These are phyloP conservation scores for Pseudevernia furfuracea DNA, from an alignment of 495 filamentous ascomycete genomes.

Conservation along the genomic window DNA sequence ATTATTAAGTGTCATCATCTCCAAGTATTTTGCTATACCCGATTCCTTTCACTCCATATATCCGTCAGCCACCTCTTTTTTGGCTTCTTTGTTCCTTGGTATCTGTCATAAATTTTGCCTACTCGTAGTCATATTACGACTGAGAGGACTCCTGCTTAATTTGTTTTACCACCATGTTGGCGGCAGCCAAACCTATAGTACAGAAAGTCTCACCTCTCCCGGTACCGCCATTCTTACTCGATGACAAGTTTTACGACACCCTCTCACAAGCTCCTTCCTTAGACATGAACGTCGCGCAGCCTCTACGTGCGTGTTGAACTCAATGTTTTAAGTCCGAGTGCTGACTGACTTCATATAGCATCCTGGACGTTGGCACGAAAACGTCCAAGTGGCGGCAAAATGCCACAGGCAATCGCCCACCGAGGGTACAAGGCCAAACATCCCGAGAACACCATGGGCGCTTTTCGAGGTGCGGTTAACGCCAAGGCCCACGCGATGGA, in stretches of 20 bases:
- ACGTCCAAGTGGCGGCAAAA: constrained; percentile 20
- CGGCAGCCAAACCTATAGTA: constrained; percentile 15
- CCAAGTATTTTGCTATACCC: background rate
- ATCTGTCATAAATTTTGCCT: background rate
- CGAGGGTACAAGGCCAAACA: constrained; percentile 71
- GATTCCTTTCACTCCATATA: background rate
- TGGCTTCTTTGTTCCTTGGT: background rate
- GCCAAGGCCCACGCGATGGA: constrained; percentile 77
- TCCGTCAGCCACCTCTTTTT: background rate
- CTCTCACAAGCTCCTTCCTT: constrained; percentile 17
- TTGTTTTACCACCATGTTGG: background rate
- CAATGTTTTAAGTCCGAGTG: background rate
- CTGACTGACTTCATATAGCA: constrained; percentile 17
- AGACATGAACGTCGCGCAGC: background rate
- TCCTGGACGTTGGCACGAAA: constrained; percentile 27
- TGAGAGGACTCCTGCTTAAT: background rate
- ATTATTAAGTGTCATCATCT: background rate
- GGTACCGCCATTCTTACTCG: constrained; percentile 22
- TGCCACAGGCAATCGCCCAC: constrained; percentile 78
- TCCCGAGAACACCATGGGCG: constrained; percentile 80
- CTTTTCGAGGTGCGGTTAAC: constrained; percentile 63
- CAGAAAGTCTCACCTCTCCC: constrained; percentile 17
- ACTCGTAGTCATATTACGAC: background rate
- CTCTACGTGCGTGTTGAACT: constrained; percentile 10
- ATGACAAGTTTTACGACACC: constrained; percentile 10